Conservation (phyloP, 768 basidiomycete genomes). For the Atractiella rhizophila region DNA sequence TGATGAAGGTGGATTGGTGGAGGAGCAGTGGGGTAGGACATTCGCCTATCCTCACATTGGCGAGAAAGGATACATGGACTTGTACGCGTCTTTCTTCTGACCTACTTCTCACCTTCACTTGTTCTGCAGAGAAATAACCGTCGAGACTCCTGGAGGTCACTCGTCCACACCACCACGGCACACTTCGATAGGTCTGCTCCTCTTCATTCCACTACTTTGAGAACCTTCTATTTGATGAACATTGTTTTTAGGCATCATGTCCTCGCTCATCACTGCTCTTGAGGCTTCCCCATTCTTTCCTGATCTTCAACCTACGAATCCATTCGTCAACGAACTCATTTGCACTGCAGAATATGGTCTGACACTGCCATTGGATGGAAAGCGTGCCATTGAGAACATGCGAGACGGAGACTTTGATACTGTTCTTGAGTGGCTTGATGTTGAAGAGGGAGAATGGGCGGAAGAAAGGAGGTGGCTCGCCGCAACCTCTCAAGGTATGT, state of each 20-base stretch:
- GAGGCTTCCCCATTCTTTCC: not conserved
- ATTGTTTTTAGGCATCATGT: too few relatives aligned
- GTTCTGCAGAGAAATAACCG: not conserved
- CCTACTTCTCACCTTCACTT: not conserved
- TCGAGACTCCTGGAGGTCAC: not conserved
- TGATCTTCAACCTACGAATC: not conserved
- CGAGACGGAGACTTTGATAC: not conserved
- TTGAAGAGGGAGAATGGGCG: not conserved
- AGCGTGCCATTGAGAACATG: too few relatives aligned
- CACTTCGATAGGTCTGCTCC: not conserved
- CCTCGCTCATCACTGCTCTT: not conserved
- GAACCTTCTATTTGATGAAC: too few relatives aligned
- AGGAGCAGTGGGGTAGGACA: slow-evolving; percentile 17
- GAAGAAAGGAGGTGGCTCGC: too few relatives aligned
- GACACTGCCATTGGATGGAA: too few relatives aligned
- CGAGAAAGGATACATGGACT: slow-evolving; percentile 36
- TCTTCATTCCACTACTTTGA: too few relatives aligned
- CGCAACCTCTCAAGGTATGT: too few relatives aligned
- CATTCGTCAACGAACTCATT: not conserved
- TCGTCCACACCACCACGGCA: not conserved
- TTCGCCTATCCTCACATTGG: slow-evolving; percentile 22
- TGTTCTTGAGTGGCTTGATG: not conserved
- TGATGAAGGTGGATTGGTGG: slow-evolving; percentile 54
- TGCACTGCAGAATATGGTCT: slow-evolving; percentile 1
- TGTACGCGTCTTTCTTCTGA: slow-evolving; percentile 19